phyloP scores from a whole-genome alignment of 768 basidiomycete species.

The Lactarius akahatsu region DNA sequence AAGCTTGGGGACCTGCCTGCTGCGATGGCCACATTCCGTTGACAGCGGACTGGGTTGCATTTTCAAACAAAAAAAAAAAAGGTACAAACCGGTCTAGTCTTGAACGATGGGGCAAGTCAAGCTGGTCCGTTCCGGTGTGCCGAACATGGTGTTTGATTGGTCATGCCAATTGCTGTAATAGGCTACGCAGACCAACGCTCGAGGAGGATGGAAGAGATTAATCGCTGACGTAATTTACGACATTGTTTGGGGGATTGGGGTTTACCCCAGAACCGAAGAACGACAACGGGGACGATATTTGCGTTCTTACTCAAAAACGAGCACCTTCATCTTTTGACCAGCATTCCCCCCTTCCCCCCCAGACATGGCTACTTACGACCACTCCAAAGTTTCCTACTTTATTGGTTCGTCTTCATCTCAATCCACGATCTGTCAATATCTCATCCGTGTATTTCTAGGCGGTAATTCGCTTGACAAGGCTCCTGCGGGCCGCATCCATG shows the following conservation, averaged over 20 bases:
- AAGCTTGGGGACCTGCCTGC: background rate
- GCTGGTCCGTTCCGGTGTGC: no score
- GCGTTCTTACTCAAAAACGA: conserved; percentile 11
- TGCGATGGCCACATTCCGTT: background rate
- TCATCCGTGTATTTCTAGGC: conserved; percentile 49
- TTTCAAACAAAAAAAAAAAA: no score
- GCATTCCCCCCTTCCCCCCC: conserved; percentile 1
- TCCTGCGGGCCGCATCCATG: conserved; percentile 70
- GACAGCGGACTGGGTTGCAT: no score
- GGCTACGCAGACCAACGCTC: background rate
- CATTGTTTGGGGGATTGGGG: conserved; percentile 25
- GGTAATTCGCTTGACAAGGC: conserved; percentile 91
- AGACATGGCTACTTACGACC: conserved; percentile 46
- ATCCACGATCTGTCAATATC: conserved; percentile 19
- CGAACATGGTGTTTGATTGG: background rate
- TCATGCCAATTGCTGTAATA: background rate
- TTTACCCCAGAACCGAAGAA: conserved; percentile 28
- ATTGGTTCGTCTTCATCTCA: conserved; percentile 46
- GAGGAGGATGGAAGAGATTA: background rate
- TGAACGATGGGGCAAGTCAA: background rate
- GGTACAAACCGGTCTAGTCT: background rate
- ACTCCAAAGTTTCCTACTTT: conserved; percentile 61
- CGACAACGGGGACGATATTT: conserved; percentile 16
- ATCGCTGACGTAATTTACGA: conserved; percentile 25
- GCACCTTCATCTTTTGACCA: conserved; percentile 13